phyloP scores from a whole-genome alignment of 352 stramenopile genomes.

The Pythium oligandrum region DNA sequence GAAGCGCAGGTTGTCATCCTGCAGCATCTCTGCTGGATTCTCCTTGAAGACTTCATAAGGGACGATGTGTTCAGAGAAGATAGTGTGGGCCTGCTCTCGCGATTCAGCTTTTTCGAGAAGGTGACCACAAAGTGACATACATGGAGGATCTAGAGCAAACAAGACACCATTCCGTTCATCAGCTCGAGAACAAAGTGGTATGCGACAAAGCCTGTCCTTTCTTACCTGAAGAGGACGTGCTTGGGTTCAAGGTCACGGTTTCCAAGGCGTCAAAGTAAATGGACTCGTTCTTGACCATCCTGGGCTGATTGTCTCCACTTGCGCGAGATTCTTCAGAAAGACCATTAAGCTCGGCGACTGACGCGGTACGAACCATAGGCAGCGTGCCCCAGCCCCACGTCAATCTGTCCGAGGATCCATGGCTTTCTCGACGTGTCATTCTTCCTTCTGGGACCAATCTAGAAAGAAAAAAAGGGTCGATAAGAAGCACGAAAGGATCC shows the following conservation, averaged over 20 bases:
- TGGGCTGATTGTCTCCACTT: slow-evolving; percentile 21
- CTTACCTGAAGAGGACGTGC: slow-evolving; percentile 13
- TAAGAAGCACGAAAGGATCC: too few species aligned
- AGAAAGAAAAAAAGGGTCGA: too few species aligned
- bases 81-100: slow-evolving; percentile 35
- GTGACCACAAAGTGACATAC: slow-evolving; percentile 73
- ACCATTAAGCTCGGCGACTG: slow-evolving; percentile 10
- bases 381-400: slow-evolving; percentile 53
- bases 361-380: slow-evolving; percentile 26
- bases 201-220: not conserved
- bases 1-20: slow-evolving; percentile 53
- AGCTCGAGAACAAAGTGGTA: too few species aligned
- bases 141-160: slow-evolving; percentile 31
- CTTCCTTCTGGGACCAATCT: too few species aligned
- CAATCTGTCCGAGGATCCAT: slow-evolving; percentile 27
- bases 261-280: slow-evolving; percentile 82
- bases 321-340: slow-evolving; percentile 11
- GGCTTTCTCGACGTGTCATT: slow-evolving; percentile 4
- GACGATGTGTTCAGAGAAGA: slow-evolving; percentile 69
- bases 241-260: slow-evolving; percentile 20
- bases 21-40: slow-evolving; percentile 34
- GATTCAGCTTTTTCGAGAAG: slow-evolving; percentile 38
- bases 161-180: too few species aligned
- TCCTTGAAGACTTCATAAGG: slow-evolving; percentile 57
- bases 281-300: slow-evolving; percentile 63